Evolutionary conservation across 2,329 filamentous ascomycete genomes (phyloP), one percentile per base, ranked within the genome.

Genomic region (Volutella citrinella): DNA sequence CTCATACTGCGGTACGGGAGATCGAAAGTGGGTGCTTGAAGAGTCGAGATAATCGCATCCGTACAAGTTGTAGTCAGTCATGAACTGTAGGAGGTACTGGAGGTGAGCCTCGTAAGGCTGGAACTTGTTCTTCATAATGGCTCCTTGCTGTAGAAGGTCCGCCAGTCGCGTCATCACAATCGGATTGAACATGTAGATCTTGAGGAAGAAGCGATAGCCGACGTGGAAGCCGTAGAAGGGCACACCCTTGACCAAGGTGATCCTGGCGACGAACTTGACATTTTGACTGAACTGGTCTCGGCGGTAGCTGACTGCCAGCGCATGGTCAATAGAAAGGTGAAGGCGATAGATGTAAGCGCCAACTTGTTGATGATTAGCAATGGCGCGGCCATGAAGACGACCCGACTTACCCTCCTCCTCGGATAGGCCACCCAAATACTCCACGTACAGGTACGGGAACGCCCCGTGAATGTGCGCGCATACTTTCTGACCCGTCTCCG

Each of bases 31-130:
- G 2, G 82, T 78, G 43, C 79, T 85, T 9, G 69, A 69, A 30
- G 80, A 84, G 38, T 91, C 78, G 45, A 97, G 80, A 52, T 91
- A 94, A 36, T 80, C 83, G 56, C 93, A 98, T 7, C 94, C 94
- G 59, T 95, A 97, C 47, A 98, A 69, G 56, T 96, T 98, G 69
- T 94, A 98, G 60, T 98, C 94, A 45, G 84, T 85, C 93, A 98
- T 97, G 78, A 94, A 98, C 63, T 98, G 94, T 9, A 93, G 72
- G 8, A 96, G 66, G 57, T 90, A 97, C 55, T 95, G 88, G 42
- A 97, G 62, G 58, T 98, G 94, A 13, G 87, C 89, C 63, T 98
- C 93, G 55, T 93, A 95, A 0, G 93, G 91, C 55, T 97, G 91
- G 26, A 98, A 84, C 16, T 78, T 74, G 39, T 76, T 78, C 56